phyloP scores from a whole-genome alignment of 495 filamentous ascomycete genomes.

The Hyaloscypha hepaticicola region DNA sequence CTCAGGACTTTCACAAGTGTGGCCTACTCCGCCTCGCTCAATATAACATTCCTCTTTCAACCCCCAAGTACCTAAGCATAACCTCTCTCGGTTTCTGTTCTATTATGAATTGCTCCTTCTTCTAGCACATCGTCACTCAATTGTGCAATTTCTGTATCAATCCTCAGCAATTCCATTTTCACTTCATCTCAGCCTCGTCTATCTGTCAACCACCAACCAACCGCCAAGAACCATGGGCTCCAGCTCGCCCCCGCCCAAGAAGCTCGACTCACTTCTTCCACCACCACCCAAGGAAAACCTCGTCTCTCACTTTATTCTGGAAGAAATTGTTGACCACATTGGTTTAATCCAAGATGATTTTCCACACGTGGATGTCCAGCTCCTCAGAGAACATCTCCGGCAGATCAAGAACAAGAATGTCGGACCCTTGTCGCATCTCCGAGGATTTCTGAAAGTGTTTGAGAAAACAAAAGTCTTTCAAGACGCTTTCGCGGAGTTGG shows the following conservation, averaged over 20 bases:
- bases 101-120: neutral
- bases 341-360: constrained; percentile 14
- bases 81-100: neutral
- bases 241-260: neutral
- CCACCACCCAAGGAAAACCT: constrained; percentile 15
- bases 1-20: neutral
- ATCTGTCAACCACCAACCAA: neutral
- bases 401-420: constrained; percentile 19
- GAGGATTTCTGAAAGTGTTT: constrained; percentile 20
- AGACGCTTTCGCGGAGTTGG: constrained; percentile 17
- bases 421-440: constrained; percentile 12
- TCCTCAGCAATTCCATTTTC: neutral
- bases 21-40: neutral
- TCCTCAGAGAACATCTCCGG: constrained; percentile 18
- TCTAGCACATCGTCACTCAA: neutral
- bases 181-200: neutral
- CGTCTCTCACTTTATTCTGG: constrained; percentile 18
- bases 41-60: neutral
- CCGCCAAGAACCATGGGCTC: constrained; percentile 9
- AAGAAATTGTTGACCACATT: constrained; percentile 25
- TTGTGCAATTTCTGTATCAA: neutral
- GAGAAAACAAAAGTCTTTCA: constrained; percentile 9
- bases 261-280: constrained; percentile 5
- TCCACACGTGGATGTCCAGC: constrained; percentile 10
- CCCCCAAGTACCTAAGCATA: neutral